Base-by-base conservation (phyloP, 116 monocot genomes). In the Cymodocea nodosa region DNA sequence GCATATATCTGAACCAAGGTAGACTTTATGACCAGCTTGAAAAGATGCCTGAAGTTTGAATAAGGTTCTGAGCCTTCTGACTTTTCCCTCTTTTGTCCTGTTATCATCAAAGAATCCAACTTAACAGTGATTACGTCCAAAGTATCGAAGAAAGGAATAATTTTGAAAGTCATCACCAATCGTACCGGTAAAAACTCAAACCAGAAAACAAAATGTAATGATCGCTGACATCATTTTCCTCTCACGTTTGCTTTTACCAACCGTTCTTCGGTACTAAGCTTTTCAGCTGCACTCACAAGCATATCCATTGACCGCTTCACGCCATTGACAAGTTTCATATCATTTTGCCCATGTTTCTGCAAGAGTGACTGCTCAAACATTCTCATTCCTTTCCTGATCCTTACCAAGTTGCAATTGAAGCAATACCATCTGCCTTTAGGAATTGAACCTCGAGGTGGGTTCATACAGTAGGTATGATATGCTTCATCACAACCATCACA, bases 401-500 rank as follows among this genome's bases (percentile, higher is more conserved):
- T 77, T 56, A 24, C 64, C 7, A 65, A 37, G 34, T 85, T 90
- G 62, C 97, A 97, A 13, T 60, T 63, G 17, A 74, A 18, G 50
- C 97, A 97, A 70, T 81, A 91, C 91, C 97, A 97, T 19, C 74
- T 76, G 12, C 97, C 91, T 56, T 78, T 71, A 0, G 97, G 97
- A 55, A 97, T 62, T 1, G 87, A 75, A 50, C 62, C 63, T 25
- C 78, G 71, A 59, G 85, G 80, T 12, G 91, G 97, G 18, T 83
- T 87, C 88, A 97, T 91, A 68, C 97, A 97, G 68, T 97, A 90
- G n/a, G 68, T 78, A 50, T 97, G 97, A 52, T 87, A 84, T 7
- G 78, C 97, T 53, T 88, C 91, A 65, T 97, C 97, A 72, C 97
- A 97, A 36, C 78, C 79, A 84, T 97, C 97, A 66, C 97, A 97